Percentiles rank a stretch among this genome's conserved stretches.
These are phyloP conservation scores for Coemansia sp. DNA, from an alignment of 192 early-diverging fungal species.

Conservation along the genomic window DNA sequence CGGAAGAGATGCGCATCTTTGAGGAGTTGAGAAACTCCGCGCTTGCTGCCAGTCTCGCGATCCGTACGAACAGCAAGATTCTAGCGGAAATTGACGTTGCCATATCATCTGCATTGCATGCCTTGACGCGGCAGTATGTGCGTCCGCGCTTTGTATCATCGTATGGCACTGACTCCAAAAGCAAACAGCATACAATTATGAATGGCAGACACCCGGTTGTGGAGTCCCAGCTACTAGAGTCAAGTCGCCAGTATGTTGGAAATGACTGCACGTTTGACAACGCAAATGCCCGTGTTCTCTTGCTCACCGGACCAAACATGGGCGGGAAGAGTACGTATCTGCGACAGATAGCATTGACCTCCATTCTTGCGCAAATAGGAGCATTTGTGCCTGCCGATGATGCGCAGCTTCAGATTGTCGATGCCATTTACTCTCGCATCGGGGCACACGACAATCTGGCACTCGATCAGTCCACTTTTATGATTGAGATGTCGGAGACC, in stretches of 20 bases:
- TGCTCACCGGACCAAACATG: constrained; percentile 90
- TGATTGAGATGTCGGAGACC: constrained; percentile 87
- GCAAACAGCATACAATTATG: constrained; percentile 16
- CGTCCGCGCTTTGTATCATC: constrained; percentile 51
- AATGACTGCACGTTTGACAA: constrained; percentile 58
- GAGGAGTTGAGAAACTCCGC: constrained; percentile 52
- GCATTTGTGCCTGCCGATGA: constrained; percentile 81
- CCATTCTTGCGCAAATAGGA: constrained; percentile 83
- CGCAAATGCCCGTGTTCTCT: constrained; percentile 42
- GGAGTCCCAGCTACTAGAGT: constrained; percentile 54
- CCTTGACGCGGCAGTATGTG: constrained; percentile 55
- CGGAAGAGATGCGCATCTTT: constrained; percentile 59
- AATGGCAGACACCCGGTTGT: constrained; percentile 66
- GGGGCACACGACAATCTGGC: constrained; percentile 71
- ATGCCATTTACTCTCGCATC: constrained; percentile 75
- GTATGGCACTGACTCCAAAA: neutral
- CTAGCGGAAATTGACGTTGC: constrained; percentile 72
- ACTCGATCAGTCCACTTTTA: constrained; percentile 76
- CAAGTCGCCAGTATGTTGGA: constrained; percentile 56
- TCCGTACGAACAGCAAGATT: constrained; percentile 62
- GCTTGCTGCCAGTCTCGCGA: constrained; percentile 56
- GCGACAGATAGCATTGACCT: constrained; percentile 74
- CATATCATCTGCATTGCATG: constrained; percentile 61
- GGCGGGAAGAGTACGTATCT: constrained; percentile 87
- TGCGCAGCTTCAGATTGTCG: constrained; percentile 68